Base-by-base conservation (phyloP, 2,329 filamentous ascomycete species). In the Diaporthe batatas region DNA sequence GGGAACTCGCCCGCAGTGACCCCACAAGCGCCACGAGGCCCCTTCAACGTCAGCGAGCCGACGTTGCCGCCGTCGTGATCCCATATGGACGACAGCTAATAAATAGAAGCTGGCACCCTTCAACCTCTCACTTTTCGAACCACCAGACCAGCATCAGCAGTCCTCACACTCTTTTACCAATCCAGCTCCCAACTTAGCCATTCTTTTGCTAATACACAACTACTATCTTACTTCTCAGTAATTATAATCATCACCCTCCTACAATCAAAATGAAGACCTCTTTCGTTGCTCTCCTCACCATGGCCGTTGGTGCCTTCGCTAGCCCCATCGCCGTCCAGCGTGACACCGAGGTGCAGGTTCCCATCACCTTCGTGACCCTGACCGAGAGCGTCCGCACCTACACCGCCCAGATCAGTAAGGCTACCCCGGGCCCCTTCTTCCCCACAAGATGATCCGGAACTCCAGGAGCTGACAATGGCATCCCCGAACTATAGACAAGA, bases 391-490 rank as follows among this genome's bases (percentile, higher is more conserved):
- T 79, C 72, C 74, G 74, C 70, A 73, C 64, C 12, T 77, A 79
- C 74, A 79, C 78, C n/a, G 73, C 76, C 68, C 76, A 74, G 70
- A 79, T 79, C 75, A 79, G 78, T 79, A 77, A 59, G 77, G 51
- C 25, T 49, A 12, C 16, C n/a, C 29, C 16, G 21, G 25, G 12
- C 36, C 16, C 36, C 11, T 36, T 44, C 25, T 54, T 44, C 25
- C 54, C 42, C 18, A 18, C 32, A 18, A 54, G 44, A 55, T 21
- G 16, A 39, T 12, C 16, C 8, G 54, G 47, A 72, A 18, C 14
- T 16, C 7, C 3, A 11, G 23, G 51, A 5, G 36, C 42, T 36
- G 14, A 42, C 34, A 72, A 47, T 16, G 23, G 12, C 14, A 21
- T 12, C 29, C 12, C 44, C 29, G 25, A 49, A 23, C 25, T 25